Evolutionary conservation across 2,329 filamentous ascomycete genomes (phyloP).

Genomic region (Colletotrichum sp.): DNA sequence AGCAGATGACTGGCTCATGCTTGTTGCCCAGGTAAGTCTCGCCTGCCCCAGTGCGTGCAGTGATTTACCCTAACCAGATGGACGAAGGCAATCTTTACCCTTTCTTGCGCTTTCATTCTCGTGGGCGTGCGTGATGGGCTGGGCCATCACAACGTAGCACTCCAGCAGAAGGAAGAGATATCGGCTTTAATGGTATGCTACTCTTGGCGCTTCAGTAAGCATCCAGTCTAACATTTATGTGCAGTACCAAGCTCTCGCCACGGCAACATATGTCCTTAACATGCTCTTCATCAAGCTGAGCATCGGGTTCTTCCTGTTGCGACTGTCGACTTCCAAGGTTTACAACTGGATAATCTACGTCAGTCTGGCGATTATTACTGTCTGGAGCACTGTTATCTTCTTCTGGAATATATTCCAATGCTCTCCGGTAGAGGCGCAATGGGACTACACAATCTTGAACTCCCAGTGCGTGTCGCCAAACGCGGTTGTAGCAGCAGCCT

Average conservation of each 20-base stretch:
- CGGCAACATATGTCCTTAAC: conserved; percentile 53
- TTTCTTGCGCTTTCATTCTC: conserved; percentile 52
- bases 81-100: conserved; percentile 47
- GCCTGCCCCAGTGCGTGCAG: neutral
- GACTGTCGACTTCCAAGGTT: conserved; percentile 47
- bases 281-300: conserved; percentile 65
- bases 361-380: conserved; percentile 49
- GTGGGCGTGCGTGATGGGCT: conserved; percentile 46
- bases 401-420: conserved; percentile 60
- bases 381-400: conserved; percentile 54
- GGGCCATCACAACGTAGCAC: conserved; percentile 51
- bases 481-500: conserved; percentile 52
- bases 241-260: conserved; percentile 57
- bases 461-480: conserved; percentile 48
- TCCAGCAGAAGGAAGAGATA: conserved; percentile 44
- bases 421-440: conserved; percentile 53
- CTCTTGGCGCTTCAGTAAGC: neutral
- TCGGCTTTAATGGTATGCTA: conserved; percentile 48
- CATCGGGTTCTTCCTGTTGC: conserved; percentile 57
- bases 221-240: neutral
- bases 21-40: conserved; percentile 48
- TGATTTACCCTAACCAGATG: neutral
- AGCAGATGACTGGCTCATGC: conserved; percentile 60
- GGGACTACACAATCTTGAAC: conserved; percentile 53
- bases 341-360: conserved; percentile 54